These are phyloP conservation scores for Euphorbia schlechtendalii DNA, from an alignment of 441 rosid genomes.

Conservation along the genomic window DNA sequence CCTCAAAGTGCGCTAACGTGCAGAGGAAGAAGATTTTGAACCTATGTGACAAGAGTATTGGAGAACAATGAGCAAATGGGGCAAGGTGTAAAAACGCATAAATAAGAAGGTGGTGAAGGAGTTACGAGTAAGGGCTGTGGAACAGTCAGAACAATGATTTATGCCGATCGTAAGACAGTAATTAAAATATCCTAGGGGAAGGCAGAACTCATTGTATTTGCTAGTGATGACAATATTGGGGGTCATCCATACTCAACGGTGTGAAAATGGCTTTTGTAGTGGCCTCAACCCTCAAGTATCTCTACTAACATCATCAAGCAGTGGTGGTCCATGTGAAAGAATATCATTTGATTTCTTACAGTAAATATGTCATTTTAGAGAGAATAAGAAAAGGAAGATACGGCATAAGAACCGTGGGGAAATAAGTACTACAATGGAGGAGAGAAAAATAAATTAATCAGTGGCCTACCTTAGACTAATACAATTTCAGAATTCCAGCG, in stretches of 20 bases:
- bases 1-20: too few species aligned
- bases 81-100: too few species aligned
- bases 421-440: not conserved
- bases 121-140: too few species aligned
- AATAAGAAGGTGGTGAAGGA: too few species aligned
- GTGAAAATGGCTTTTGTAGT: not conserved
- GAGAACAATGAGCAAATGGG: too few species aligned
- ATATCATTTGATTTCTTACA: too few species aligned
- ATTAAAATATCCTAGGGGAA: not conserved
- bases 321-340: not conserved
- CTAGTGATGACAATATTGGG: not conserved
- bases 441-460: too few species aligned
- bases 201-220: not conserved
- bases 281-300: too few species aligned
- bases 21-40: too few species aligned
- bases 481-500: not conserved
- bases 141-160: too few species aligned
- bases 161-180: too few species aligned
- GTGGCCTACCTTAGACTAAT: not conserved
- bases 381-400: not conserved
- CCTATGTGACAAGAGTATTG: too few species aligned
- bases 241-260: not conserved
- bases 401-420: not conserved
- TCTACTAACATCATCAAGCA: not conserved
- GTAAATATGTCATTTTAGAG: not conserved